Base-by-base conservation (phyloP, 257 asterid genomes). In the Capsicum baccatum region DNA sequence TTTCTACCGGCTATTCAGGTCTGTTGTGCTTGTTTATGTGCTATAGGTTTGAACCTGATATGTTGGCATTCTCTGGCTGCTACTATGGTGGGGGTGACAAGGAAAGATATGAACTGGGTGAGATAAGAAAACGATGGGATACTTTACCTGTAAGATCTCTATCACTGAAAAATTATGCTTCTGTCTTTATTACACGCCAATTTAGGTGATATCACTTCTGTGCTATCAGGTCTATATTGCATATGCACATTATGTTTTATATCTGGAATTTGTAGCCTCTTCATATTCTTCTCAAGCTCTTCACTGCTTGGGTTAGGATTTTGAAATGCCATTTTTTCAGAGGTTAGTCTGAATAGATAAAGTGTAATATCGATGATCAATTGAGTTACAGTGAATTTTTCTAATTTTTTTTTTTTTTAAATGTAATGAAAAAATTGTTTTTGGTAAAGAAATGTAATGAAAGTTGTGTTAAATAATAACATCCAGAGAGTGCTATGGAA, bases 21-120 rank as follows among this genome's bases (percentile, higher is more conserved):
- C 5, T 74, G n/a, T 39, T 50, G 59, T 37, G 59, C 71, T 82
- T 74, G 37, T 19, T 74, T 26, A 80, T 59, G 26, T 84, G 37
- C 62, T 64, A 7, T 90, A 90, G 92, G 87, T 90, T 90, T 82
- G 92, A 90, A 87, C 92, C 92, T 35, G 92, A 90, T 87, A 90
- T 90, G 92, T 83, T 90, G 59, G 92, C 92, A 44, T 90, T 90
- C 81, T 90, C 92, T 60, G 92, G 92, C n/a, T 90, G 92, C 85
- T 90, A 88, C 85, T 90, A 86, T 84, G 92, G 92, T 73, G 92
- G 91, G 59, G 92, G 92, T 81, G 92, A 90, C 68, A 84, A 86
- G 81, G 92, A 90, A 84, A 85, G 91, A 83, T 62, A 86, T 19
- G 92, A 90, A 44, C 87, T 90, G 48, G 86, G 90, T 50, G 91